A percentile compares a stretch with the other conserved stretches of the same genome.
Evolutionary conservation across 805 yeast species (phyloP).

Genomic region (Saccharomycopsis capsularis): DNA sequence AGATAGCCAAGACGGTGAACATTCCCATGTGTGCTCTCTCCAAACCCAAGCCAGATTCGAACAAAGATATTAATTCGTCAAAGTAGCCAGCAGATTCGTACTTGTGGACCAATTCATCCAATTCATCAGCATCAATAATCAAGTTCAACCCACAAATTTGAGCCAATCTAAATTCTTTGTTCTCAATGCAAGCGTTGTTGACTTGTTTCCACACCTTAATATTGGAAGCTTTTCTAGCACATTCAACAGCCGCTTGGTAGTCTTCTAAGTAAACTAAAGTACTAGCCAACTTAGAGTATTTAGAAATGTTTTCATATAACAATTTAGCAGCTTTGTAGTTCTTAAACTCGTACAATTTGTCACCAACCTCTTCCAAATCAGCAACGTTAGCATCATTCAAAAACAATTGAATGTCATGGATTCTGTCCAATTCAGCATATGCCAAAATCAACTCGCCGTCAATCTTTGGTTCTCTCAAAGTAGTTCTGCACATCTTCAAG

Average conservation of each 20-base stretch:
- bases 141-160: constrained; percentile 97
- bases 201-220: constrained; percentile 96
- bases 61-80: constrained; percentile 82
- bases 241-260: constrained; percentile 95
- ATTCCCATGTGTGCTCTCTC: constrained; percentile 99
- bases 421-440: constrained; percentile 70
- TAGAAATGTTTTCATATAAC: constrained; percentile 77
- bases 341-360: constrained; percentile 69
- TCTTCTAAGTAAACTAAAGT: constrained; percentile 88
- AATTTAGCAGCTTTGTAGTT: constrained; percentile 92
- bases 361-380: constrained; percentile 87
- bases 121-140: constrained; percentile 95
- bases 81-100: constrained; percentile 90
- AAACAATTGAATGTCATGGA: constrained; percentile 77
- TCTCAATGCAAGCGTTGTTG: constrained; percentile 91
- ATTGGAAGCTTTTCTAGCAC: constrained; percentile 97
- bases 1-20: constrained; percentile 92
- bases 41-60: constrained; percentile 91
- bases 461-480: constrained; percentile 83
- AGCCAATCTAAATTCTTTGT: constrained; percentile 91
- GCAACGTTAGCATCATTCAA: constrained; percentile 88
- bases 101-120: constrained; percentile 78
- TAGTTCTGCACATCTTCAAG: constrained; percentile 84
- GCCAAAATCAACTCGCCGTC: constrained; percentile 89
- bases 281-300: constrained; percentile 94